phyloP scores from a whole-genome alignment of 176 grass and related monocot genomes.

The Metroxylon sagu region DNA sequence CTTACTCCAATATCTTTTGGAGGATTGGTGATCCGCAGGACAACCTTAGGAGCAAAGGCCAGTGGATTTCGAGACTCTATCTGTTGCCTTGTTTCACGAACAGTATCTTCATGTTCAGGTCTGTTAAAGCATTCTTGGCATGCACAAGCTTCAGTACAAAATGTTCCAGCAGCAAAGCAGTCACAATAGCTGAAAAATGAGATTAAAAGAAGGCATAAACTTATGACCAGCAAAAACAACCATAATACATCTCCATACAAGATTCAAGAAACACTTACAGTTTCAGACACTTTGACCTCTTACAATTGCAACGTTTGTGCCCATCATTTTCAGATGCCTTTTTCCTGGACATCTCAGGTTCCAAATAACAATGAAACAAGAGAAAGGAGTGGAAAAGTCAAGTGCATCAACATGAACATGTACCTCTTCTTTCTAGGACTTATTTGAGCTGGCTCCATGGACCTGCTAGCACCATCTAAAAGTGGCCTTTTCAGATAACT shows the following conservation, averaged over 20 bases:
- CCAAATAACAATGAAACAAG: not conserved
- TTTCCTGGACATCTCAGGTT: conserved; percentile 13
- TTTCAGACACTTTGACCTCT: conserved; percentile 34
- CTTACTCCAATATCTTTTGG: conserved; percentile 16
- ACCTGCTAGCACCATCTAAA: conserved; percentile 4
- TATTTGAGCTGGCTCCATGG: not conserved
- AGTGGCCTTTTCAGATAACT: conserved; percentile 10
- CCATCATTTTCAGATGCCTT: conserved; percentile 19
- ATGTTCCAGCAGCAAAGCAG: conserved; percentile 31
- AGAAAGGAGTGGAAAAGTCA: not conserved
- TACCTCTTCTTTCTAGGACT: conserved; percentile 35
- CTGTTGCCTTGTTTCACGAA: conserved; percentile 20
- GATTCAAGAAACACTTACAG: conserved; percentile 18
- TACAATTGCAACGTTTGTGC: conserved; percentile 32
- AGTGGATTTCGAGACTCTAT: conserved; percentile 36
- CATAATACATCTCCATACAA: not conserved
- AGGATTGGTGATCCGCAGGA: conserved; percentile 11
- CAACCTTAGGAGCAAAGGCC: conserved; percentile 33
- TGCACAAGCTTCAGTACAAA: conserved; percentile 26
- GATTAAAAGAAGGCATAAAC: not conserved
- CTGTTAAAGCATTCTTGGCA: conserved; percentile 21
- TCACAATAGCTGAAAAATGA: conserved; percentile 22
- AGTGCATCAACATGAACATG: not conserved
- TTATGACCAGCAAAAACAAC: not conserved
- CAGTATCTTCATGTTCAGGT: conserved; percentile 21